Evolutionary conservation across 1,284 basidiomycete species (phyloP).

Genomic region (Waitea zeae): DNA sequence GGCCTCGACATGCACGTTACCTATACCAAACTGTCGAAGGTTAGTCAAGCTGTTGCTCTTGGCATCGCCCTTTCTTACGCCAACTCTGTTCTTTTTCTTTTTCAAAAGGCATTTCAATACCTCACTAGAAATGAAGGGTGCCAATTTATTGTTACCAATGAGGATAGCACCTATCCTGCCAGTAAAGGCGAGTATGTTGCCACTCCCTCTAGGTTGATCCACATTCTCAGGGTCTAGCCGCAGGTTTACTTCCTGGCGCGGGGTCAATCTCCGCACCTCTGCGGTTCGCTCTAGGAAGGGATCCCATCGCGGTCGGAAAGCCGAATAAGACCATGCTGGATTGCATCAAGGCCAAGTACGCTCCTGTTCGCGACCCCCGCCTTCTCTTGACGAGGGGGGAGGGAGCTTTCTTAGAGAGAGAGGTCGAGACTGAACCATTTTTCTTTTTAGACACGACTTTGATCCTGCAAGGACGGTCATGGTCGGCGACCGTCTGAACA

Average conservation of each 20-base stretch:
- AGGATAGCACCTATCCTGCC: slow-evolving; percentile 80
- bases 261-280: slow-evolving; percentile 78
- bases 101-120: background rate
- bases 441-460: slow-evolving; percentile 52
- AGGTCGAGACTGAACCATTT: slow-evolving; percentile 4
- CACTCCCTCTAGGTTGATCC: too few species aligned
- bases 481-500: slow-evolving; percentile 90
- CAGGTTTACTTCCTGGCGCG: slow-evolving; percentile 74
- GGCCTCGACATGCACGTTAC: slow-evolving; percentile 70
- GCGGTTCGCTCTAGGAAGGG: slow-evolving; percentile 50
- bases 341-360: slow-evolving; percentile 87
- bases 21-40: slow-evolving; percentile 88
- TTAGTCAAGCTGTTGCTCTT: slow-evolving; percentile 14
- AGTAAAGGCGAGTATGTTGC: too few species aligned
- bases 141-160: slow-evolving; percentile 85
- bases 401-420: background rate
- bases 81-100: background rate
- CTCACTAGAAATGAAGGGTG: slow-evolving; percentile 47
- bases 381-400: too few species aligned
- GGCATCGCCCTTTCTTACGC: background rate
- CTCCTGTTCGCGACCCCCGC: too few species aligned
- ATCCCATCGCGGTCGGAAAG: slow-evolving; percentile 80
- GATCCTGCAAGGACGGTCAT: slow-evolving; percentile 81
- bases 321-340: slow-evolving; percentile 88
- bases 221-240: too few species aligned